Evolutionary conservation across 2,329 filamentous ascomycete genomes (phyloP).

Genomic region (Cadophora sp.): DNA sequence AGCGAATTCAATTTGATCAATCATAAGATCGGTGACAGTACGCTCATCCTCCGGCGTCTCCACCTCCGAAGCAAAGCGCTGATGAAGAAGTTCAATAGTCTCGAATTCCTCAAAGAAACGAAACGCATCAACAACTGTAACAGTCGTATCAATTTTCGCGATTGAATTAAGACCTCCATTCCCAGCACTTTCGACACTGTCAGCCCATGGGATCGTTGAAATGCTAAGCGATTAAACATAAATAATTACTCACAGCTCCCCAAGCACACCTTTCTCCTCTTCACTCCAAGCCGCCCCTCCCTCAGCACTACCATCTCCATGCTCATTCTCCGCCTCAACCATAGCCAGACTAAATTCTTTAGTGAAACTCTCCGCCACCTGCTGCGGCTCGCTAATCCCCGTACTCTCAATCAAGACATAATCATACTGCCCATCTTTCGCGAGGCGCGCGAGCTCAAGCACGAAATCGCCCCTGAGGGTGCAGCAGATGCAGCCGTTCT

Average conservation of each 20-base stretch:
- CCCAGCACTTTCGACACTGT: slow-evolving; percentile 50
- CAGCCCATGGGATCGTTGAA: slow-evolving; percentile 4
- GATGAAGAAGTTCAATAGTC: slow-evolving; percentile 70
- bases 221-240: too few species aligned
- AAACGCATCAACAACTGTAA: slow-evolving; percentile 76
- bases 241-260: slow-evolving; percentile 5
- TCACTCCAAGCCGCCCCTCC: slow-evolving; percentile 19
- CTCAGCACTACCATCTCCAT: neutral
- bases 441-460: slow-evolving; percentile 70
- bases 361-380: slow-evolving; percentile 77
- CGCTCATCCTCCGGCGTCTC: slow-evolving; percentile 72
- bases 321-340: slow-evolving; percentile 25
- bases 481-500: slow-evolving; percentile 80
- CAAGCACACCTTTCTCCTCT: slow-evolving; percentile 28
- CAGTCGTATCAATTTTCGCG: slow-evolving; percentile 72
- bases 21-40: slow-evolving; percentile 77
- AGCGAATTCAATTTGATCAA: slow-evolving; percentile 80
- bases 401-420: slow-evolving; percentile 77
- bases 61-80: slow-evolving; percentile 64
- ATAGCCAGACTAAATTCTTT: slow-evolving; percentile 50
- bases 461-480: slow-evolving; percentile 75
- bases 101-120: slow-evolving; percentile 76
- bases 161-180: slow-evolving; percentile 71
- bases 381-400: slow-evolving; percentile 75
- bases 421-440: slow-evolving; percentile 68